A percentile compares a stretch with the other conserved stretches of the same genome.
phyloP scores from a whole-genome alignment of 2,329 filamentous ascomycete genomes.

The Hypomyces rosellus region DNA sequence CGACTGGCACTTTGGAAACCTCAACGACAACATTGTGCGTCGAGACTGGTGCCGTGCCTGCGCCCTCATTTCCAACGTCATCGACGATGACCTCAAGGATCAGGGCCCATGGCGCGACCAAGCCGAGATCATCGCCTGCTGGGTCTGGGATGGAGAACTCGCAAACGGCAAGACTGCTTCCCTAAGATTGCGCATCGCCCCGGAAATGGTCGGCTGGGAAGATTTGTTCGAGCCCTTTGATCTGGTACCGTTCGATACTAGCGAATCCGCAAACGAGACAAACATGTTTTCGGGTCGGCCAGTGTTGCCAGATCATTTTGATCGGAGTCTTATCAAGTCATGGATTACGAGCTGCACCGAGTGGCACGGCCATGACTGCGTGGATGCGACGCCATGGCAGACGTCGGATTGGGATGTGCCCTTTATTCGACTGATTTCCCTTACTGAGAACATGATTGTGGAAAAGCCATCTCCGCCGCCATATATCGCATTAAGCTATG shows the following conservation, averaged over 20 bases:
- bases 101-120: neutral
- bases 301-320: neutral
- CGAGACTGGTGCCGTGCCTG: conserved; percentile 4
- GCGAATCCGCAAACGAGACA: neutral
- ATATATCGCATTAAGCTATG: conserved; percentile 9
- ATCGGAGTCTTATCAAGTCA: neutral
- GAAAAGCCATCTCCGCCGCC: conserved; percentile 1
- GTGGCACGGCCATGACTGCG: conserved; percentile 6
- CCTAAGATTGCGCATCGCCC: conserved; percentile 5
- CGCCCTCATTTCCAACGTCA: conserved; percentile 1
- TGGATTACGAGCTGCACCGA: conserved; percentile 3
- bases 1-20: conserved; percentile 7
- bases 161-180: neutral
- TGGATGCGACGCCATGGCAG: conserved; percentile 4
- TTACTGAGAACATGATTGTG: conserved; percentile 2
- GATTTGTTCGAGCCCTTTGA: conserved; percentile 7
- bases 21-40: neutral
- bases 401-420: conserved; percentile 3
- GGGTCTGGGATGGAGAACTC: conserved; percentile 9
- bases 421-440: conserved; percentile 8
- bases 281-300: neutral
- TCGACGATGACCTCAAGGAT: neutral
- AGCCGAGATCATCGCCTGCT: conserved; percentile 7
- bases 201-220: conserved; percentile 7
- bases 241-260: neutral